Evolutionary conservation across 495 filamentous ascomycete genomes (phyloP), one percentile per base, ranked within the genome.

Genomic region (Daldinia loculata): DNA sequence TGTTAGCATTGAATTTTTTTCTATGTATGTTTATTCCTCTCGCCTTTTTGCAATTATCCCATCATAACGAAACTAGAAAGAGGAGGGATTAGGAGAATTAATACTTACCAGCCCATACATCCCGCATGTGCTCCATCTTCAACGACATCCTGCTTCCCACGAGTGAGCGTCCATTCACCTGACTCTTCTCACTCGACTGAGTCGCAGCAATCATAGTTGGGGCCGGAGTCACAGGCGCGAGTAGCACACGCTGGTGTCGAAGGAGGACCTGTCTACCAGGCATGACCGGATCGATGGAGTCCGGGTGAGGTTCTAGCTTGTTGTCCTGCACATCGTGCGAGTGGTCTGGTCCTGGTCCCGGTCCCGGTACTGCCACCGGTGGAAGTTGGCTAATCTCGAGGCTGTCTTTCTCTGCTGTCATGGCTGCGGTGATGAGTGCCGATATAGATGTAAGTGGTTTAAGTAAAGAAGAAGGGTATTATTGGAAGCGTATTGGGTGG

Each of bases 251-350:
- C 38, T 72, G 65, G 29, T 64, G 56, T 51, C 56, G 52, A 14
- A 72, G 36, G 19, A 72, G 64, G 15, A 72, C 69, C 39, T 57
- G 59, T 15, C 64, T 53, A 6, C 64, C 64, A 2, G 64, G 60
- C 15, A 39, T 50, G 0, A 48, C n/a, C 4, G 60, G 26, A 6
- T 68, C 22, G 22, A 68, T 60, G 4, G 69, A 72, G 32, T 67
- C 48, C 5, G 69, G 64, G 7, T 63, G 50, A 3, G 63, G 26
- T 39, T 72, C 63, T 6, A 52, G 58, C n/a, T 68, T 8, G 48
- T 27, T 41, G 17, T 64, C 60, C 4, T 63, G 52, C 11, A 39
- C 17, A 11, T 32, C 12, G 52, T 41, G 27, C 6, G 6, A 14
- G 6, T 12, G 50, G 2, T 22, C 32, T 3, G 12, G 24, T 24